Evolutionary conservation across 106 monocot genomes (phyloP).

Genomic region (Platanthera guangdongensis): DNA sequence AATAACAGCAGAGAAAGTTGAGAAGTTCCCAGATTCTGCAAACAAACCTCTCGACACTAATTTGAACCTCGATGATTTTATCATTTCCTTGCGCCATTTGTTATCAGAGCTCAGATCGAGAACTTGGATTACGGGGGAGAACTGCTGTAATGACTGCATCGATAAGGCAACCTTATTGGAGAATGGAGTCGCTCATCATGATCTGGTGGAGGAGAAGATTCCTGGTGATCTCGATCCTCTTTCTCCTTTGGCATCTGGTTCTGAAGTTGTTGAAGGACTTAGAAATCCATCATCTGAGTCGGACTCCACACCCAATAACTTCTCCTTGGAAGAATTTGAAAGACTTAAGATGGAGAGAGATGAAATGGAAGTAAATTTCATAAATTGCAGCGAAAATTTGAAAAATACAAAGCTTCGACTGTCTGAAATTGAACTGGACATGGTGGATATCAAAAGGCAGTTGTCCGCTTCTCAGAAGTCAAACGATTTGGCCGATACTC

Average conservation of each 20-base stretch:
- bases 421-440: conserved; percentile 35
- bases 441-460: conserved; percentile 39
- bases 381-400: conserved; percentile 45
- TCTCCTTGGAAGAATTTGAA: conserved; percentile 51
- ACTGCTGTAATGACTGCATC: conserved; percentile 47
- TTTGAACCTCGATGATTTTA: conserved; percentile 30
- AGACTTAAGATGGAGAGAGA: conserved; percentile 67
- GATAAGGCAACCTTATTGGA: conserved; percentile 85
- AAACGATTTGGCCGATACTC: conserved; percentile 80
- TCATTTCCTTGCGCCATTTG: conserved; percentile 38
- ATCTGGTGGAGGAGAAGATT: conserved; percentile 25
- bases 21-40: conserved; percentile 50
- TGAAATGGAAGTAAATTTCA: conserved; percentile 38
- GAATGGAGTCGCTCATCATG: conserved; percentile 39
- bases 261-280: conserved; percentile 33
- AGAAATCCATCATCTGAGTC: conserved; percentile 30
- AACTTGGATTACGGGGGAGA: conserved; percentile 22
- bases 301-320: conserved; percentile 16
- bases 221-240: conserved; percentile 14
- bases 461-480: conserved; percentile 63
- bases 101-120: conserved; percentile 25
- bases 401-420: conserved; percentile 44
- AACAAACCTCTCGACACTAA: conserved; percentile 36
- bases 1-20: conserved; percentile 24
- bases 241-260: conserved; percentile 19